These are phyloP conservation scores for Collybia nuda DNA, from an alignment of 768 basidiomycete genomes.

Conservation along the genomic window DNA sequence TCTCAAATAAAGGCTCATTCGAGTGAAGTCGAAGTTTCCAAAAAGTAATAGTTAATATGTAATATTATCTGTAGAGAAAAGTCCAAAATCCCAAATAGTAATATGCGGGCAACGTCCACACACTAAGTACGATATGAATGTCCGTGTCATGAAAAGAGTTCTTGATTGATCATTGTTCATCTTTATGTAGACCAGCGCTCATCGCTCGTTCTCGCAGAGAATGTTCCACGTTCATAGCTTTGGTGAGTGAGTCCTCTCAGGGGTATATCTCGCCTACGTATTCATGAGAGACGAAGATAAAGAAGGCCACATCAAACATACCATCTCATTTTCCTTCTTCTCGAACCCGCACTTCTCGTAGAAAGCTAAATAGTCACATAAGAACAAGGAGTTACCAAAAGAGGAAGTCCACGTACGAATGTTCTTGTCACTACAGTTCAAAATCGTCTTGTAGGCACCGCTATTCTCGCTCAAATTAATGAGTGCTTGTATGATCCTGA, in stretches of 20 bases:
- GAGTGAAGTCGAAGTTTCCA: too few relatives aligned
- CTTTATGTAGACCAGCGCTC: too few relatives aligned
- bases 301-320: slow-evolving; percentile 60
- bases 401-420: slow-evolving; percentile 65
- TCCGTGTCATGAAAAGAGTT: too few relatives aligned
- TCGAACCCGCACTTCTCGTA: slow-evolving; percentile 94
- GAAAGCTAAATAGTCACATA: slow-evolving; percentile 62
- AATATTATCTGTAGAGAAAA: too few relatives aligned
- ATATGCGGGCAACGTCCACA: too few relatives aligned
- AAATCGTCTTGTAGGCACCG: slow-evolving; percentile 95
- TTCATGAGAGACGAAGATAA: neutral
- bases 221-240: slow-evolving; percentile 26
- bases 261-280: slow-evolving; percentile 60
- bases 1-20: too few relatives aligned
- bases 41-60: too few relatives aligned
- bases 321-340: slow-evolving; percentile 37
- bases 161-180: too few relatives aligned
- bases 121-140: too few relatives aligned
- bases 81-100: too few relatives aligned
- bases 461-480: slow-evolving; percentile 77
- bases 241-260: slow-evolving; percentile 38
- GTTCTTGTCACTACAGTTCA: slow-evolving; percentile 91
- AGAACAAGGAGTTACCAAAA: slow-evolving; percentile 6
- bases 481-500: slow-evolving; percentile 84
- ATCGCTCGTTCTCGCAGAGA: neutral